Evolutionary conservation across 495 filamentous ascomycete genomes (phyloP), one percentile per base, ranked within the genome.

Genomic region (Talaromyces liani): DNA sequence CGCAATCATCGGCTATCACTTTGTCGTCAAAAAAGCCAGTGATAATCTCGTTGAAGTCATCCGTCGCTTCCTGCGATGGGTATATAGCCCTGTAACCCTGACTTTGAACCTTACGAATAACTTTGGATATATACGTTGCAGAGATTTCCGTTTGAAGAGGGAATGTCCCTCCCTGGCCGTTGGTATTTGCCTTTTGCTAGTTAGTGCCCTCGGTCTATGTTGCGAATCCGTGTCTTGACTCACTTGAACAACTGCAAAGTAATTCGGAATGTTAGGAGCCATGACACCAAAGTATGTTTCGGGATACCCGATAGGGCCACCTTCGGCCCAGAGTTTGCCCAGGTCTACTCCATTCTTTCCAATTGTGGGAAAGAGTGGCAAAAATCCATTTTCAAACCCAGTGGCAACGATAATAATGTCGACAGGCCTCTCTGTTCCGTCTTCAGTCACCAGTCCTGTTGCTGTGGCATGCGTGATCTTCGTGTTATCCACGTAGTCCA

Each of bases 371-470:
- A 68, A 64, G 5, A 61, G 39, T 6, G 66, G 66, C 29, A 49
- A 47, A 25, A 66, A 66, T 7, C 56, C 64, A 58, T 58, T 58
- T 27, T 63, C 27, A 14, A 68, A 68, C 18, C 66, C 66, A 6
- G 66, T 68, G 4, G 66, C 66, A 8, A 54, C 65, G 9, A 68
- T 62, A 18, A 68, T 12, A 16, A 68, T 54, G 27, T 68, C 66
- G 41, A 64, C 65, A 14, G 39, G 12, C 9, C 60, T 61, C 18
- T 64, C 33, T 14, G 36, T 54, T 14, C 66, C 64, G 0, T 47
- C 54, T 6, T n/a, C 60, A 12, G 66, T 66, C 18, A 60, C 39
- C 4, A 68, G 25, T 7, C 61, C 65, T 10, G 20, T 12, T 18
- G 63, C 57, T 31, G 66, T 68, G 27, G 65, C 54, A 22, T 47